Base-by-base conservation (phyloP, 2,329 filamentous ascomycete genomes). In the Malbranchea cinnamomea region DNA sequence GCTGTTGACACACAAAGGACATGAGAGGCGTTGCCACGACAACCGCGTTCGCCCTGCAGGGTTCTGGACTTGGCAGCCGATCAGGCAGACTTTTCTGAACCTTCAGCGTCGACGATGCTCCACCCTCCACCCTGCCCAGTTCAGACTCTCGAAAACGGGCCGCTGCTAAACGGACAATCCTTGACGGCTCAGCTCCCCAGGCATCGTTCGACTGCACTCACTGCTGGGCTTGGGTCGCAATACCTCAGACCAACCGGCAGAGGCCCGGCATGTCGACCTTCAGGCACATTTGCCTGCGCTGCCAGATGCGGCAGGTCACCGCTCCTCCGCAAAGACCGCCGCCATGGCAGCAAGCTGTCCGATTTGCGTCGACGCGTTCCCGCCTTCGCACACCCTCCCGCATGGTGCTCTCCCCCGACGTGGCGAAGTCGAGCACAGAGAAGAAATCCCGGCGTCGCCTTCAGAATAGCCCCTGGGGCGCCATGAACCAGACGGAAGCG, bases 401-500 rank as follows among this genome's bases (percentile, higher is more conserved):
- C 14, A 56, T 55, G 53, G 41, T 49, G 7, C 41, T 56, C 6
- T 55, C 54, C 14, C 41, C 45, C n/a, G 43, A 50, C 33, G 60
- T 63, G 32, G 49, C 48, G 6, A 50, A 51, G 34, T 16, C 44
- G 26, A 26, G 27, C 31, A 36, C 25, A 28, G 28, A 34, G 36
- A 56, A 46, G 24, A 54, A 49, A 36, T 56, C 58, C 2, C 38
- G 47, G 6, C 50, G 52, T 24, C 54, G 57, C 33, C 55, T 57
- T 28, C 52, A 53, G 32, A 57, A 62, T 38, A 64, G 65, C 4
- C 70, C 71, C 2, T 75, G 71, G 45, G 64, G 62, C 11, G 67
- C 59, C 6, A 71, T 73, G 68, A 75, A 75, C 38, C 51, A 61
- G 41, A 56, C 67, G 37, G 49, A 54, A 31, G 57, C 56, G 11